Evolutionary conservation across 2,329 filamentous ascomycete genomes (phyloP), one percentile per base, ranked within the genome.

Genomic region (Alternaria conjuncta): DNA sequence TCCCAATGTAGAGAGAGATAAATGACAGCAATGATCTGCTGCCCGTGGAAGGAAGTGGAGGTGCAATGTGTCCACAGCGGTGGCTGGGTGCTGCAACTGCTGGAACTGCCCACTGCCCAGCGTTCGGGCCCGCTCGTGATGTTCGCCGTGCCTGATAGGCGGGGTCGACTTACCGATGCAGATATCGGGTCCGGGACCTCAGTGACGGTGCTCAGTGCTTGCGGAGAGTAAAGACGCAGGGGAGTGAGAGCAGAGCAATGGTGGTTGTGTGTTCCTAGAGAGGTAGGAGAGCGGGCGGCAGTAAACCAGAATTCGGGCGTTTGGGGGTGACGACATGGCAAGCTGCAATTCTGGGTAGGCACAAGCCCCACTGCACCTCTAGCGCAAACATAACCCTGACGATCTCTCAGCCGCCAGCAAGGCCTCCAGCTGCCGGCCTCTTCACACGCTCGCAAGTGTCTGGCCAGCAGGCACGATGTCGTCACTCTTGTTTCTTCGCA

Each of bases 291-390:
- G 64, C 66, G 69, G 71, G 73, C 71, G 74, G 62, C 72, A 74
- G 62, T 62, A 76, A 76, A 73, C 74, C 73, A 75, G 72, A 70
- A 75, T 67, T 72, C 67, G 65, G 66, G 69, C 65, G 61, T 66
- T 72, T 73, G 62, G 67, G 75, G 69, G 75, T 79, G 76, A 78
- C 77, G 77, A 75, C 76, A 78, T 78, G 72, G 66, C 64, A 66
- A 60, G 59, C 67, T 64, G 61, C 53, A 66, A 67, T 64, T 68
- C 64, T 60, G 60, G 61, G 61, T 23, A 49, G 56, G 72, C 73
- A 71, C 70, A 66, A 66, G 68, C 71, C 72, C 51, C 58, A 66
- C 60, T 65, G 46, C 56, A 51, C n/a, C 26, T 32, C 28, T 32
- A 54, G 30, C 60, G 55, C 55, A 56, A 21, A 30, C 41, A 64